Evolutionary conservation across 73 alveolate species (phyloP), one percentile per base, ranked within the genome.

Genomic region (Symbiodinium pilosum): DNA sequence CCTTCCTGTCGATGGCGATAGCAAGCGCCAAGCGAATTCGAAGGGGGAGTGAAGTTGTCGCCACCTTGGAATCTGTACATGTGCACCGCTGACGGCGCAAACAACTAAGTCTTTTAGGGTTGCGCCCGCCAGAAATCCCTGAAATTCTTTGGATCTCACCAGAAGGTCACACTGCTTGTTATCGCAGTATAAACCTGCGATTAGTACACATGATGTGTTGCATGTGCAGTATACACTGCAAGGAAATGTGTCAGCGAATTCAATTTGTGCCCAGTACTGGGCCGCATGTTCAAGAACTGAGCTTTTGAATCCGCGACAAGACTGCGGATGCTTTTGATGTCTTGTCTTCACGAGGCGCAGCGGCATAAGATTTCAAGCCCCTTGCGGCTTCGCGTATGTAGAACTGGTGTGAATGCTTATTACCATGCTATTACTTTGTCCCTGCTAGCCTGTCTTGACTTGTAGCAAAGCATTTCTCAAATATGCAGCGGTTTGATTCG

Each of bases 201-300:
- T 38, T n/a, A 14, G 38, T 30, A 64, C 81, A 64, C 81, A 28
- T 64, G 81, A 64, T n/a, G 81, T 64, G 81, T 30, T 54, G 73
- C 73, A 54, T 64, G 81, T n/a, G 81, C 81, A 64, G 38, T 18
- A 64, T 28, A 9, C 38, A 64, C 30, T 64, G 24, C n/a, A n/a
- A 64, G 30, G 81, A 64, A 64, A 64, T 28, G 81, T 28, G 81
- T 64, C 39, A 28, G 30, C 59, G 81, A 64, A 64, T 64, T 64
- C 81, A n/a, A n/a, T n/a, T 28, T 64, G 81, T 38, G 38, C 81
- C 81, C 81, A 64, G 81, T 64, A 64, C 81, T 64, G 81, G 81
- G 81, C 81, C 41, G 81, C 81, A 64, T 64, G 81, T 64, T 14
- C 24, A 64, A 28, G 81, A 64, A 64, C 81, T 30, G 81, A 38